Evolutionary conservation across 202 grass and related monocot genomes (phyloP), one percentile per base, ranked within the genome.

Genomic region (Dendrocalamus latiflorus): DNA sequence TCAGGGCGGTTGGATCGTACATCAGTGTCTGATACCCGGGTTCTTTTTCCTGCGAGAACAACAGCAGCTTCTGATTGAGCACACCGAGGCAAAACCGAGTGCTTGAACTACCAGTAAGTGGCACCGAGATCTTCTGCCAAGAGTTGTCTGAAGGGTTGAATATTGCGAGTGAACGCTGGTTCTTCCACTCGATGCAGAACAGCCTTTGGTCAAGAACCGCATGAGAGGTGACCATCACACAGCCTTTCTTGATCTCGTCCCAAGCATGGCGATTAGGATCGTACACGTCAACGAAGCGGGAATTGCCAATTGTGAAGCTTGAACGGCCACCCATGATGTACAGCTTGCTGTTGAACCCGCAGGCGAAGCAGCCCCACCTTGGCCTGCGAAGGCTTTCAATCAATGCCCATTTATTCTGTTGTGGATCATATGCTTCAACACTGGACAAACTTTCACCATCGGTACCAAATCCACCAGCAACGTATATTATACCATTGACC

Each of bases 251-350:
- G 70, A 89, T 79, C 70, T 91, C 94, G 0, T 51, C 45, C 94
- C 94, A 97, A 1, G 70, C 20, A 21, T 9, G 36, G 28, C 14
- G 42, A 2, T 34, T 9, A 6, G 90, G 86, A 42, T 81, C 80
- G 39, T 94, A 97, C 11, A 97, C 50, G 30, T 94, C 90, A 2
- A 91, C 18, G 3, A 53, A 88, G 5, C 83, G 89, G 4, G 91
- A 84, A 38, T 94, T 91, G 41, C 94, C 94, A 5, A 92, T 94
- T 0, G 78, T 92, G 83, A 94, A 97, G 86, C 86, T 97, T 5
- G 94, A 97, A 3, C 94, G 86, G 17, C 94, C 94, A 3, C 86
- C 91, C 94, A 97, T 86, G 72, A 94, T 26, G 62, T 92, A 94
- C 1, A 94, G 55, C 70, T 83, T 86, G 65, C 61, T 64, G 3